These are phyloP conservation scores for Coemansia sp. DNA, from an alignment of 192 early-diverging fungal species.

Conservation along the genomic window DNA sequence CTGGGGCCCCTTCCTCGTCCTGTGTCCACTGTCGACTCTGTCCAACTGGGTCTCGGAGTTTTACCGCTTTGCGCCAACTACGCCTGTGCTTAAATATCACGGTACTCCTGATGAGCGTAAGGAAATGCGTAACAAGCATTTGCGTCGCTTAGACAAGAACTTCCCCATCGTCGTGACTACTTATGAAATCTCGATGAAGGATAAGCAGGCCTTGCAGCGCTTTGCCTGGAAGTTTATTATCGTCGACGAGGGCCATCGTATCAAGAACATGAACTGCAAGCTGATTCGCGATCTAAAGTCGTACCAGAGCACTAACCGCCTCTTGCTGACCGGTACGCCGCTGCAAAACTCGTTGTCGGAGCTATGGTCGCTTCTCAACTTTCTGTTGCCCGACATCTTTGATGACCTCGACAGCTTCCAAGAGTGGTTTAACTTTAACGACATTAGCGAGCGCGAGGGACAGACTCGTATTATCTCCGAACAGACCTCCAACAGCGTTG, in stretches of 20 bases:
- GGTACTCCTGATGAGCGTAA: conserved; percentile 74
- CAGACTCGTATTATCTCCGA: conserved; percentile 69
- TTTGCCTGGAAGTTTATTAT: conserved; percentile 89
- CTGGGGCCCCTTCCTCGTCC: conserved; percentile 88
- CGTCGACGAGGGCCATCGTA: conserved; percentile 95
- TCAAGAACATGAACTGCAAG: conserved; percentile 96
- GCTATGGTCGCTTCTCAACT: conserved; percentile 96
- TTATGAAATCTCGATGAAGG: conserved; percentile 89
- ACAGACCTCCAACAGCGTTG: conserved; percentile 67
- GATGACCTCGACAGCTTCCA: conserved; percentile 85
- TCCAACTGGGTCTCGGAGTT: conserved; percentile 95
- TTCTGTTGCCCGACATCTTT: conserved; percentile 95
- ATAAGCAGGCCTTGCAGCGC: conserved; percentile 71
- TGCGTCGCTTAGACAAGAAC: conserved; percentile 63
- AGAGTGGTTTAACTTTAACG: conserved; percentile 83
- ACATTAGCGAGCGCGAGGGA: conserved; percentile 67
- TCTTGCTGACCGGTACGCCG: conserved; percentile 93
- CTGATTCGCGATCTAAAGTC: conserved; percentile 85
- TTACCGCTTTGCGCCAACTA: conserved; percentile 77
- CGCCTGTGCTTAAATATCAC: conserved; percentile 87
- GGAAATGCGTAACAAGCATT: conserved; percentile 67
- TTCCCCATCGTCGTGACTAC: conserved; percentile 91
- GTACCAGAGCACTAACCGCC: conserved; percentile 82
- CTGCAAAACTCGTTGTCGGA: conserved; percentile 93
- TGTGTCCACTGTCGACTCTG: conserved; percentile 88